These are phyloP conservation scores for Daldinia loculata DNA, from an alignment of 495 filamentous ascomycete species.

Conservation along the genomic window DNA sequence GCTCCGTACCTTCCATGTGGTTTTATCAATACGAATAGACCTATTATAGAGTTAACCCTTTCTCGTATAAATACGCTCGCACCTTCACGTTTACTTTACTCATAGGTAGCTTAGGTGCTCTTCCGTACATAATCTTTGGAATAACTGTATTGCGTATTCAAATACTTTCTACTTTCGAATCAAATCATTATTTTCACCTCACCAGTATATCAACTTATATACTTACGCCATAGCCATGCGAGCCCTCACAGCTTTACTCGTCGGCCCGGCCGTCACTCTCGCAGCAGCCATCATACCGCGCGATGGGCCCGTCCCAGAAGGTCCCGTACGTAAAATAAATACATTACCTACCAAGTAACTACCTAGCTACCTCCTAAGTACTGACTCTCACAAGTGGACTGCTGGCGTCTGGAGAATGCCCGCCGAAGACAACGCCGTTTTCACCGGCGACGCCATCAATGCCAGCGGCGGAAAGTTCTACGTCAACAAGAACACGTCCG, in stretches of 20 bases:
- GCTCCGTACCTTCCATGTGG: background rate
- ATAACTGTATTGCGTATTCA: background rate
- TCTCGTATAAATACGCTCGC: background rate
- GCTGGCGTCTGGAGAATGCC: slow-evolving; percentile 37
- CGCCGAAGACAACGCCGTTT: slow-evolving; percentile 7
- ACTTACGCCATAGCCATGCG: slow-evolving; percentile 24
- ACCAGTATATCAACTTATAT: background rate
- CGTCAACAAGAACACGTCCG: slow-evolving; percentile 33
- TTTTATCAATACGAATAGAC: background rate
- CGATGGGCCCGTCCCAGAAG: slow-evolving; percentile 4
- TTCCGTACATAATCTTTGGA: background rate
- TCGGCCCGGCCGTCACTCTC: slow-evolving; percentile 18
- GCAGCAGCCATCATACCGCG: slow-evolving; percentile 20
- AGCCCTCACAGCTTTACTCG: slow-evolving; percentile 6
- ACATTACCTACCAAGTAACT: background rate
- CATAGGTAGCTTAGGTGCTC: background rate
- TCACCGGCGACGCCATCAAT: slow-evolving; percentile 32
- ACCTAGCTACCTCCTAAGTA: too few relatives aligned
- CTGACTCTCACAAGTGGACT: slow-evolving; percentile 17
- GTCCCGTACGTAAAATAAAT: slow-evolving; percentile 1
- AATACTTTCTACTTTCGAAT: background rate
- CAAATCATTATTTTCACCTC: background rate
- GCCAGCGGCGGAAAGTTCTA: slow-evolving; percentile 45
- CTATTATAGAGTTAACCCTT: background rate
- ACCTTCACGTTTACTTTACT: background rate